Percentiles rank a stretch among this genome's conserved stretches.
These are phyloP conservation scores for Botrytis cinerea DNA, from an alignment of 2,329 filamentous ascomycete species.

Conservation along the genomic window DNA sequence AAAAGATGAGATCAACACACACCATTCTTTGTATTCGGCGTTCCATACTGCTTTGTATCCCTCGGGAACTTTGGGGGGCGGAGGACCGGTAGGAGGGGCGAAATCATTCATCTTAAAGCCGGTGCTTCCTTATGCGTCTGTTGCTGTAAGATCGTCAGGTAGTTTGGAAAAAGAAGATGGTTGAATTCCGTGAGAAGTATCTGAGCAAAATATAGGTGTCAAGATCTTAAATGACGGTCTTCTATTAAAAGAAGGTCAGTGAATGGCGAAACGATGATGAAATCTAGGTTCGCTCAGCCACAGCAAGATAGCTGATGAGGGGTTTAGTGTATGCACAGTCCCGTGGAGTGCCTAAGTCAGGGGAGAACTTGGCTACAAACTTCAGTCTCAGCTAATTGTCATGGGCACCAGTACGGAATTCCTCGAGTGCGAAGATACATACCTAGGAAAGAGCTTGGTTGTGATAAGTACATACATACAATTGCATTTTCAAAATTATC, in stretches of 20 bases:
- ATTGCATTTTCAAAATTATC: neutral
- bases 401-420: too few relatives aligned
- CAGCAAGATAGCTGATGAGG: conserved; percentile 22
- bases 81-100: conserved; percentile 42
- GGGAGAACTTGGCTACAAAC: neutral
- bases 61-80: conserved; percentile 61
- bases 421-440: neutral
- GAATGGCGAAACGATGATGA: neutral
- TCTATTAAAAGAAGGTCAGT: neutral
- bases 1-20: conserved; percentile 30
- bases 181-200: neutral
- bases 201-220: neutral
- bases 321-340: conserved; percentile 5
- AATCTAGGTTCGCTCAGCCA: conserved; percentile 19
- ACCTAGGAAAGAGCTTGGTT: neutral
- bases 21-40: conserved; percentile 85
- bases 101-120: conserved; percentile 37
- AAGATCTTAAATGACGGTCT: neutral
- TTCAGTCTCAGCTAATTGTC: neutral
- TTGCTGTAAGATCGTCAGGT: neutral
- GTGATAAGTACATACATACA: neutral
- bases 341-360: neutral
- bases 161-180: neutral
- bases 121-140: neutral
- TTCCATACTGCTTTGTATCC: conserved; percentile 82